phyloP scores from a whole-genome alignment of 2,329 filamentous ascomycete genomes.

The Tolypocladium pustulatum region DNA sequence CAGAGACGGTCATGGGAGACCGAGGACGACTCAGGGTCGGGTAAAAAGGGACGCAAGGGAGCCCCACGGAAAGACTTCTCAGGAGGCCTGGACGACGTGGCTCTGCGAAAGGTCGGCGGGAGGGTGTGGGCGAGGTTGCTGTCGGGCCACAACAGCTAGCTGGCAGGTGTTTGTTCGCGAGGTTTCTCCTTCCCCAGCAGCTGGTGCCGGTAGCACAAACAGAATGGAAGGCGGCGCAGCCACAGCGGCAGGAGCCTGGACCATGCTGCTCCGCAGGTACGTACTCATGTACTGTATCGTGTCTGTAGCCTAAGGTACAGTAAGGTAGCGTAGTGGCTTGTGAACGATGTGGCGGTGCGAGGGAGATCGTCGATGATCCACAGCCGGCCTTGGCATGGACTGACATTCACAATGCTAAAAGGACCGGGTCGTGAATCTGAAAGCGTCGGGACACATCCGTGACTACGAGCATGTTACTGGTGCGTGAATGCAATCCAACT shows the following conservation, averaged over 20 bases:
- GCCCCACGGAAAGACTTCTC: background rate
- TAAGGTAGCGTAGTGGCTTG: background rate
- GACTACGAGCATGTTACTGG: too few relatives aligned
- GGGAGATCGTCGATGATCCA: background rate
- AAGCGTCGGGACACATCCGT: too few relatives aligned
- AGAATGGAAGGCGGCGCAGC: background rate
- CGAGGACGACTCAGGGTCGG: background rate
- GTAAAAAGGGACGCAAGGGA: background rate
- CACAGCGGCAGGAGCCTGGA: background rate
- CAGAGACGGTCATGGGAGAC: background rate
- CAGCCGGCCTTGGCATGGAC: slow-evolving; percentile 11
- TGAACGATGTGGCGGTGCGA: background rate
- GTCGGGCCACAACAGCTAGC: background rate
- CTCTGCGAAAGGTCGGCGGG: background rate
- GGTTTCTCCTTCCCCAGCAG: background rate
- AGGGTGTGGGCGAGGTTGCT: background rate
- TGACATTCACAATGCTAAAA: too few relatives aligned
- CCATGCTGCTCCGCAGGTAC: background rate
- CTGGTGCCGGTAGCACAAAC: background rate
- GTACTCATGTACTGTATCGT: too few relatives aligned
- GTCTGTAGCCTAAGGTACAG: too few relatives aligned
- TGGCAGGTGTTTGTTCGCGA: background rate
- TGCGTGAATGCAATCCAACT: background rate
- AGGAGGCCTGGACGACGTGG: background rate
- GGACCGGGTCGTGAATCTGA: too few relatives aligned